Evolutionary conservation across 768 basidiomycete species (phyloP).

Genomic region (Xerocomellus amylosporus): DNA sequence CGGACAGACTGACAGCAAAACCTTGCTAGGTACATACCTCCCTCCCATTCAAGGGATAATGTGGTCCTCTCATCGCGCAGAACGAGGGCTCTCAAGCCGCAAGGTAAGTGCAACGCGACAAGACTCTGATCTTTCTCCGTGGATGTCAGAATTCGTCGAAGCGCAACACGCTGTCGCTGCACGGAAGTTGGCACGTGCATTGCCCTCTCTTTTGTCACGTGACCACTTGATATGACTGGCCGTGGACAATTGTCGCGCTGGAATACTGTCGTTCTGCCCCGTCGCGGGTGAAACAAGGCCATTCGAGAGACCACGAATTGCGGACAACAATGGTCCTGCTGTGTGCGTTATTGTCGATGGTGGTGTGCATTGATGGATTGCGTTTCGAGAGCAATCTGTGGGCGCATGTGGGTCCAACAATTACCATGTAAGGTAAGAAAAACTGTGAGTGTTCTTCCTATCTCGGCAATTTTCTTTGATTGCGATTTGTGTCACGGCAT

Average conservation of each 20-base stretch:
- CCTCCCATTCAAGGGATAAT: neutral
- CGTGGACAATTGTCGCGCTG: conserved; percentile 7
- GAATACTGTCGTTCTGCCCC: neutral
- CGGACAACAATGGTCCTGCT: neutral
- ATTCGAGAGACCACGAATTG: neutral
- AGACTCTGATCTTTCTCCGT: neutral
- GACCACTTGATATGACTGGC: neutral
- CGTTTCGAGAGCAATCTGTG: conserved; percentile 15
- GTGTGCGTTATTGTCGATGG: conserved; percentile 6
- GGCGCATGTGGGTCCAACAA: conserved; percentile 32
- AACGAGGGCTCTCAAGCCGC: neutral
- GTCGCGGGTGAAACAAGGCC: neutral
- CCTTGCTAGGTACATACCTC: neutral
- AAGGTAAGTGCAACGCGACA: neutral
- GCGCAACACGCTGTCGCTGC: neutral
- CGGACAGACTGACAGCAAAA: neutral
- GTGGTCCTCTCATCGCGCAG: neutral
- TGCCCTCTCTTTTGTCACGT: neutral
- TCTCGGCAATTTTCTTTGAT: conserved; percentile 28
- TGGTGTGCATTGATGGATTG: conserved; percentile 24
- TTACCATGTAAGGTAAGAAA: conserved; percentile 22
- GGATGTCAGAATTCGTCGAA: neutral
- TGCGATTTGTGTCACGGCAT: conserved; percentile 32
- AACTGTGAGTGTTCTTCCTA: conserved; percentile 2
- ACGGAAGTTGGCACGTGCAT: neutral